Evolutionary conservation across 73 alveolate species (phyloP), one percentile per base, ranked within the genome.

Genomic region (Breviolum minutum): DNA sequence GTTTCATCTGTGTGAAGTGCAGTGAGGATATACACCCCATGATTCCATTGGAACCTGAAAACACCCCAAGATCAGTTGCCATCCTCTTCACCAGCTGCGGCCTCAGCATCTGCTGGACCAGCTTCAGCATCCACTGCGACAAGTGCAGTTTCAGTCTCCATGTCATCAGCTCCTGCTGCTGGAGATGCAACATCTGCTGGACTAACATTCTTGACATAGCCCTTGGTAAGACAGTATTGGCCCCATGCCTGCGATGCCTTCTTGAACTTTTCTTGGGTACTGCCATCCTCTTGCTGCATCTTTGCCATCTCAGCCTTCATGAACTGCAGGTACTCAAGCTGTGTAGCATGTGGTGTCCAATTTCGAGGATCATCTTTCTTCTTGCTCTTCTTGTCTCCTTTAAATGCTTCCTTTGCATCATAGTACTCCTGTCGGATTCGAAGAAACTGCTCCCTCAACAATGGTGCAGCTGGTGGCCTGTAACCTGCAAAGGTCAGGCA

Each of bases 271-370:
- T 71, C 81, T 71, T 71, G 81, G 62, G 60, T 76, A 27, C 24
- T 76, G 85, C 20, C 85, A 76, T 14, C 62, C 20, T 22, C 62
- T 0, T n/a, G 63, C 60, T n/a, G 10, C 62, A 76, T 8, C 85
- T 76, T 71, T 10, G 29, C 32, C 81, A 71, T 12, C 81, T 71
- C 40, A 71, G 2, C 29, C 81, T 71, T 71, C 81, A 71, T 71
- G 29, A 71, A 71, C 81, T 71, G 26, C 81, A 71, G 81, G 81
- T 71, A 71, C 81, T 40, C 85, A 22, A 76, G 62, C 85, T 76
- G 85, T 19, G 85, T n/a, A 61, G 85, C 62, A 76, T 76, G 85
- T 12, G 85, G 85, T 24, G 85, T n/a, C 85, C 85, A 76, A n/a
- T 13, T 17, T 1, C 54, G 0, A 40, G 54, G 54, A 40, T 13